Evolutionary conservation across 2,329 filamentous ascomycete species (phyloP).

Genomic region (Elsinoe australis): DNA sequence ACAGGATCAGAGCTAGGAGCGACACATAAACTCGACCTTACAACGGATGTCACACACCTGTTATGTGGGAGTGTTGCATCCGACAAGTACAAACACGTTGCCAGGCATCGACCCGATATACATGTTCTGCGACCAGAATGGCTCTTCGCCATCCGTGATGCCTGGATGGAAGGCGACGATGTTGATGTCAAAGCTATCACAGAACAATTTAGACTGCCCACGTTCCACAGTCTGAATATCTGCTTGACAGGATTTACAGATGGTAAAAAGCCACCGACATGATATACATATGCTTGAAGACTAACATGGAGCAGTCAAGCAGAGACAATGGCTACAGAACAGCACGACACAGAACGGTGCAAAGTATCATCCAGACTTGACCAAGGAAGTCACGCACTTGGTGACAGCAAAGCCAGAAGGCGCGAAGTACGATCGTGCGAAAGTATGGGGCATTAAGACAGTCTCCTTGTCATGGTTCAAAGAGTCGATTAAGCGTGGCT

Average conservation of each 20-base stretch:
- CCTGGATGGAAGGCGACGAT: slow-evolving; percentile 73
- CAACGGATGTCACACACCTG: slow-evolving; percentile 91
- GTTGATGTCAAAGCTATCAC: slow-evolving; percentile 68
- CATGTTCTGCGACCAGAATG: slow-evolving; percentile 73
- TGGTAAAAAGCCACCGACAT: slow-evolving; percentile 39
- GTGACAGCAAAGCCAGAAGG: slow-evolving; percentile 72
- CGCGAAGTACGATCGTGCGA: slow-evolving; percentile 85
- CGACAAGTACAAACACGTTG: slow-evolving; percentile 91
- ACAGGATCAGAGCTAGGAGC: slow-evolving; percentile 77
- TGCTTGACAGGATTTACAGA: slow-evolving; percentile 66
- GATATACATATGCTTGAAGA: neutral
- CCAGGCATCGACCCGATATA: slow-evolving; percentile 78
- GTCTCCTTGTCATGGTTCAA: slow-evolving; percentile 80
- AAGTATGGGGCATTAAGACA: slow-evolving; percentile 68
- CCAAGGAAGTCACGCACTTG: slow-evolving; percentile 76
- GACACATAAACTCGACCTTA: slow-evolving; percentile 79
- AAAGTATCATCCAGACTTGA: slow-evolving; percentile 80
- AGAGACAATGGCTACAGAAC: slow-evolving; percentile 63
- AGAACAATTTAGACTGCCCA: slow-evolving; percentile 53
- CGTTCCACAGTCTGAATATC: slow-evolving; percentile 56
- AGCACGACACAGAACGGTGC: slow-evolving; percentile 64
- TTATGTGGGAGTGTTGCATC: slow-evolving; percentile 85
- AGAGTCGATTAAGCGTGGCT: slow-evolving; percentile 73
- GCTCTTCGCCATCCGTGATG: slow-evolving; percentile 69
- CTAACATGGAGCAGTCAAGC: slow-evolving; percentile 41